Evolutionary conservation across 768 basidiomycete species (phyloP).

Genomic region (Exidia glandulosa): DNA sequence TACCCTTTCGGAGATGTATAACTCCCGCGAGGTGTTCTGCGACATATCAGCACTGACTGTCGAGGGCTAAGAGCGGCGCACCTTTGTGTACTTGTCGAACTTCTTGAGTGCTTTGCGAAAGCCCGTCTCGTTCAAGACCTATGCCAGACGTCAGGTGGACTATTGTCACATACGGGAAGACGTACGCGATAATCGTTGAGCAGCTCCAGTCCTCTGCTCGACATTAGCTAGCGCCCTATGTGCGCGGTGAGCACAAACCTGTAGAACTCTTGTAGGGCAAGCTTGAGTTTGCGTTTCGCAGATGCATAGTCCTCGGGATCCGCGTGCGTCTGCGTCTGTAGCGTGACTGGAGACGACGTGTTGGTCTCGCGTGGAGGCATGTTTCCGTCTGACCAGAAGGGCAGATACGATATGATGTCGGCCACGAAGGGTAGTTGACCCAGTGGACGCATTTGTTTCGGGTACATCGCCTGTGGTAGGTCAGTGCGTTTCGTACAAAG

Average conservation of each 20-base stretch:
- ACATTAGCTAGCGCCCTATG: neutral
- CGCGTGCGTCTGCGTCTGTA: constrained; percentile 11
- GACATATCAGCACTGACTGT: neutral
- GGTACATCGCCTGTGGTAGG: neutral
- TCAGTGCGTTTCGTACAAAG: neutral
- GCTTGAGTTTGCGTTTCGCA: constrained; percentile 79
- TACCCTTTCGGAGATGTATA: constrained; percentile 80
- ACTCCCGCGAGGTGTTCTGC: constrained; percentile 56
- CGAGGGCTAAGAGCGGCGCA: constrained; percentile 15
- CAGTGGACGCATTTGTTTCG: neutral
- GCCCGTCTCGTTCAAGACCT: constrained; percentile 83
- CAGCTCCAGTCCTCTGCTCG: constrained; percentile 57
- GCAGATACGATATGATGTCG: neutral
- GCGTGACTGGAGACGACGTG: neutral
- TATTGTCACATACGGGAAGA: neutral
- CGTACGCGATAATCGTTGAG: constrained; percentile 82
- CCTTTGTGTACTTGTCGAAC: constrained; percentile 70
- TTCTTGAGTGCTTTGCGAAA: constrained; percentile 79
- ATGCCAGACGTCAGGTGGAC: constrained; percentile 5
- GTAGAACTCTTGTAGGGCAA: constrained; percentile 77
- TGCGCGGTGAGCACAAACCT: constrained; percentile 29
- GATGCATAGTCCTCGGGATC: constrained; percentile 72
- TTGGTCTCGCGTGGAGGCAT: neutral
- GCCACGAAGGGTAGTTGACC: neutral
- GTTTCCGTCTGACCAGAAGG: neutral